These are phyloP conservation scores for Rosa rugosa DNA, from an alignment of 306 rosid species.

Conservation along the genomic window DNA sequence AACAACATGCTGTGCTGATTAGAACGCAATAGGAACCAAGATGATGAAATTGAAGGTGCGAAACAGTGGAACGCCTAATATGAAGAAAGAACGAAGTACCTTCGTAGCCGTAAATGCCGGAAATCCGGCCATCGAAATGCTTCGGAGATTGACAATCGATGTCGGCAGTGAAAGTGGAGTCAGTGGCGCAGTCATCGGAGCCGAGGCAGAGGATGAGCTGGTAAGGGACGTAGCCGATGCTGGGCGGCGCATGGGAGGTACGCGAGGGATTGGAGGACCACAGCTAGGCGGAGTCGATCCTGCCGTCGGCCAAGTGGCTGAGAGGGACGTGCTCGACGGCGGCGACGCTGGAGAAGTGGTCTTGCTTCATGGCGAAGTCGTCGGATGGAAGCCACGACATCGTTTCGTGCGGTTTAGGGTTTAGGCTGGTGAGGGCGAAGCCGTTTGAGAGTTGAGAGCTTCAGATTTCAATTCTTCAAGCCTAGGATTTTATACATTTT, in stretches of 20 bases:
- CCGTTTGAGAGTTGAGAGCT: no score
- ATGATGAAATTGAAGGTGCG: background rate
- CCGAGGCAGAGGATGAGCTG: constrained; percentile 95
- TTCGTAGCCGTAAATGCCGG: background rate
- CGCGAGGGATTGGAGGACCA: constrained; percentile 82
- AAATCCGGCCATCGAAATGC: background rate
- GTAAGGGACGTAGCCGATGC: constrained; percentile 77
- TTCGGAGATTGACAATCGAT: constrained; percentile 42
- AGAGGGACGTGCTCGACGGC: constrained; percentile 81
- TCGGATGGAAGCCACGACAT: constrained; percentile 78
- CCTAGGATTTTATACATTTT: no score
- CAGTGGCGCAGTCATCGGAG: constrained; percentile 80
- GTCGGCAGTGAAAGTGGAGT: constrained; percentile 79
- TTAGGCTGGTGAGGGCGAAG: no score
- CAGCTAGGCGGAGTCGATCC: constrained; percentile 90
- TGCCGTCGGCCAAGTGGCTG: constrained; percentile 80
- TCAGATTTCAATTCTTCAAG: no score
- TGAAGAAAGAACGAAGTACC: background rate
- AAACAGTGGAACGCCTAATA: background rate
- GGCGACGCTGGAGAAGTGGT: constrained; percentile 76
- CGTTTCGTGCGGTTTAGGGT: constrained; percentile 52
- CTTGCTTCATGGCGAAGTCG: constrained; percentile 74
- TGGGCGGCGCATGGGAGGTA: constrained; percentile 98
- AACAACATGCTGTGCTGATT: background rate
- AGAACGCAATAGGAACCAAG: background rate